These are phyloP conservation scores for Dioscorea cayenensis DNA, from an alignment of 116 monocot genomes.

Conservation along the genomic window DNA sequence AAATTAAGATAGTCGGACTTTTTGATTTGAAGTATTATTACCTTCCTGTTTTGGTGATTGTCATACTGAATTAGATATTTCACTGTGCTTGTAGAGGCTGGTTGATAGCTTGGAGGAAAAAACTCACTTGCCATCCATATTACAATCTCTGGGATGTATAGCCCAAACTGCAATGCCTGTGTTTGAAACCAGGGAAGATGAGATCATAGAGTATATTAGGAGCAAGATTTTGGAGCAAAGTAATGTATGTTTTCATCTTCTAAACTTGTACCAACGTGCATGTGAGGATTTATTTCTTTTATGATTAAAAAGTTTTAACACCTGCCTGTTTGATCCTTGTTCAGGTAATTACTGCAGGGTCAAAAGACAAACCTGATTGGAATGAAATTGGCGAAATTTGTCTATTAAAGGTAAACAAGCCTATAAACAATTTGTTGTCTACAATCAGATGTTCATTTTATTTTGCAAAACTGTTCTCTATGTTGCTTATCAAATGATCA, in stretches of 20 bases:
- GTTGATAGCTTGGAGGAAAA: conserved; percentile 86
- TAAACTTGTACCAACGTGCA: not conserved
- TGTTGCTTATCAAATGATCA: not conserved
- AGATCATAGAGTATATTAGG: conserved; percentile 68
- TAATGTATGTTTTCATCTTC: conserved; percentile 41
- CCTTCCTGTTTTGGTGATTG: not conserved
- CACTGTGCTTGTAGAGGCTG: conserved; percentile 57
- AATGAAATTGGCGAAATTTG: conserved; percentile 71
- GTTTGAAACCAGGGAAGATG: conserved; percentile 93
- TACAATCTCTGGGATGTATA: conserved; percentile 95
- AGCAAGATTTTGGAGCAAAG: conserved; percentile 66
- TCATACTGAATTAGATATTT: not conserved
- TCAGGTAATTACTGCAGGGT: not conserved
- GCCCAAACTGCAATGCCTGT: conserved; percentile 96
- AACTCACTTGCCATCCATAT: conserved; percentile 82
- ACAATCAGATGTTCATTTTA: not conserved
- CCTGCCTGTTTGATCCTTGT: not conserved
- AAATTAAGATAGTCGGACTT: too few species aligned
- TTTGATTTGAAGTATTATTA: too few species aligned
- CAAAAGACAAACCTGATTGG: conserved; percentile 38
- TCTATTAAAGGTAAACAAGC: conserved; percentile 60
- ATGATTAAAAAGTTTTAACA: conserved; percentile 1
- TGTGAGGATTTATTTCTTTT: not conserved
- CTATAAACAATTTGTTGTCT: not conserved
- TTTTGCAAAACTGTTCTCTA: not conserved